phyloP scores from a whole-genome alignment of 306 rosid species.

The Dryas octopetala region DNA sequence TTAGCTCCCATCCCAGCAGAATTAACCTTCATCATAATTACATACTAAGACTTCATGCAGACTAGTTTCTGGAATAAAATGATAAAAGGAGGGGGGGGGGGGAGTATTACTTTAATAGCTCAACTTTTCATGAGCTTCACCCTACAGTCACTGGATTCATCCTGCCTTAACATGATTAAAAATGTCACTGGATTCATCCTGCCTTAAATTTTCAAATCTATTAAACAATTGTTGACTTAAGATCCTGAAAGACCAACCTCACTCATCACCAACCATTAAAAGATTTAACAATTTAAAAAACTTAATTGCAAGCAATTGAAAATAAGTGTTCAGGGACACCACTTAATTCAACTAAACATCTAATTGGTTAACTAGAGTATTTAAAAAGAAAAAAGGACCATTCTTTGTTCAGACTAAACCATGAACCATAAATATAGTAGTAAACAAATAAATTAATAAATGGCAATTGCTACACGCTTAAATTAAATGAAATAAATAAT shows the following conservation, averaged over 20 bases:
- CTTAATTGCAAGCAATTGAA: neutral
- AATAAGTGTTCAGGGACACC: neutral
- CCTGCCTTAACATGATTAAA: neutral
- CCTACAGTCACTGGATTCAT: neutral
- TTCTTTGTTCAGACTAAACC: neutral
- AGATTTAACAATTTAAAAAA: neutral
- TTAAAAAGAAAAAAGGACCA: neutral
- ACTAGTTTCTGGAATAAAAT: neutral
- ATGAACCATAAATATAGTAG: neutral
- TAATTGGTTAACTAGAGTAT: neutral
- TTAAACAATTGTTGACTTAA: neutral
- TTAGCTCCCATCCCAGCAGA: constrained; percentile 15
- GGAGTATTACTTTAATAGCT: neutral
- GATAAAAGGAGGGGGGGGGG: neutral
- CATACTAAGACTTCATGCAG: neutral
- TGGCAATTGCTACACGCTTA: too few species aligned
- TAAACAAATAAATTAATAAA: too few species aligned
- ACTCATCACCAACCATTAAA: neutral
- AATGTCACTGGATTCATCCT: neutral
- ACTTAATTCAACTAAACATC: neutral
- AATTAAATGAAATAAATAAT: too few species aligned
- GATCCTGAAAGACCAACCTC: neutral
- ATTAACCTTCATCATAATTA: constrained; percentile 1
- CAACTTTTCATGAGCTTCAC: neutral
- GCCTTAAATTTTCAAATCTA: neutral